Conservation (phyloP, 2,329 filamentous ascomycete genomes). For the Rosellinia necatrix region DNA sequence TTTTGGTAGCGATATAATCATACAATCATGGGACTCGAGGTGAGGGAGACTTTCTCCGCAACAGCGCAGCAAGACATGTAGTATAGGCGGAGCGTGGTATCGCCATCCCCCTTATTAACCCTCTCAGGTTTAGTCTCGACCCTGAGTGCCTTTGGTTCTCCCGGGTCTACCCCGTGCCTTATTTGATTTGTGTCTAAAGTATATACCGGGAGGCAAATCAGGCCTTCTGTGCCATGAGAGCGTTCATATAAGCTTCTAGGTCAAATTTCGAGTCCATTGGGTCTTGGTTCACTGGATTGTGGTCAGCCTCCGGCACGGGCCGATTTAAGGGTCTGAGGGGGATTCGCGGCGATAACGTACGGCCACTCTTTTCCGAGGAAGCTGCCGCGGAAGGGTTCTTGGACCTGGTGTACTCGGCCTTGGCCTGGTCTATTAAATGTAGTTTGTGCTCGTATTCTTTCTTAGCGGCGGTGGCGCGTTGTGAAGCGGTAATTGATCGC, state of each 20-base stretch:
- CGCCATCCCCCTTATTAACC: conserved; percentile 19
- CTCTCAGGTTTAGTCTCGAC: conserved; percentile 20
- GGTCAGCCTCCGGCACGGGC: conserved; percentile 25
- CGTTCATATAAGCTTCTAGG: conserved; percentile 80
- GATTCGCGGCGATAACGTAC: conserved; percentile 40
- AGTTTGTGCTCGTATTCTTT: conserved; percentile 90
- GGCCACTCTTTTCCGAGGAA: conserved; percentile 37
- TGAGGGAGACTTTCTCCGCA: conserved; percentile 10
- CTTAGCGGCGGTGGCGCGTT: conserved; percentile 72
- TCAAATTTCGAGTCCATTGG: conserved; percentile 89
- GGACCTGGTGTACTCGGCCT: conserved; percentile 81
- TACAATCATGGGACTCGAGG: conserved; percentile 32
- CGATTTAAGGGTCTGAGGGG: not conserved
- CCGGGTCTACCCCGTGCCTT: conserved; percentile 38
- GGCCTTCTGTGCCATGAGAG: conserved; percentile 60
- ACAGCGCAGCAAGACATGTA: conserved; percentile 21
- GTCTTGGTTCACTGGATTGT: conserved; percentile 68
- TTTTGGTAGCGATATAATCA: conserved; percentile 36
- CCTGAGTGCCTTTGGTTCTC: conserved; percentile 20
- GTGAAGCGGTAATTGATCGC: conserved; percentile 72
- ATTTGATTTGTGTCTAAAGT: conserved; percentile 30
- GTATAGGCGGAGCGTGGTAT: conserved; percentile 17
- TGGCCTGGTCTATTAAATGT: conserved; percentile 89
- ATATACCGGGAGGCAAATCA: conserved; percentile 37
- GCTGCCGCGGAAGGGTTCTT: conserved; percentile 59